These are phyloP conservation scores for Uromyces viciae-fabae DNA, from an alignment of 1,284 basidiomycete genomes.

Conservation along the genomic window DNA sequence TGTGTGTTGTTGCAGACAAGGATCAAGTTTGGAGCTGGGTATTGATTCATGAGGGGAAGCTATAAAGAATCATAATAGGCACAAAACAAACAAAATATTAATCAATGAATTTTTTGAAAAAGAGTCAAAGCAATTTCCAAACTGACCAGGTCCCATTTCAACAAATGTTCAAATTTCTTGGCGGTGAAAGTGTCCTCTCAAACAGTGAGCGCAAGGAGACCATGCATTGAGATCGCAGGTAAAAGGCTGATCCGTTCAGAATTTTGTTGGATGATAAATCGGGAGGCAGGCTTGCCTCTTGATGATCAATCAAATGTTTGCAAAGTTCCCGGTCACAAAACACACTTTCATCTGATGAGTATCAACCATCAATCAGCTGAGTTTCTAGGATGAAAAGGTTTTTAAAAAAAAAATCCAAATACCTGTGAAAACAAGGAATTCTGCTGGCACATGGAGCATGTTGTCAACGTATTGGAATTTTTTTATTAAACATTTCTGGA, in stretches of 20 bases:
- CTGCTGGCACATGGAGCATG: neutral
- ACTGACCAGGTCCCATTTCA: conserved; percentile 3
- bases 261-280: neutral
- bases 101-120: neutral
- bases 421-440: neutral
- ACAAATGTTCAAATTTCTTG: neutral
- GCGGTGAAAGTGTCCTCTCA: neutral
- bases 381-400: no score
- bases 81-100: neutral
- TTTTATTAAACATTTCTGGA: neutral
- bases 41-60: neutral
- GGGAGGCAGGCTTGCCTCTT: neutral
- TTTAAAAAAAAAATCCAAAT: neutral
- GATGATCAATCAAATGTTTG: neutral
- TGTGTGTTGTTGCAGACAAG: conserved; percentile 3
- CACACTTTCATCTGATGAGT: neutral
- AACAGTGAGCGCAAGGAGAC: neutral
- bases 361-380: no score
- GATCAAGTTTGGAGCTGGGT: neutral
- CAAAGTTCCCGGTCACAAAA: conserved; percentile 1
- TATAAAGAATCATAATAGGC: no score
- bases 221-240: neutral
- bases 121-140: neutral
- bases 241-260: neutral
- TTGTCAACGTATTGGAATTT: neutral